Conservation (phyloP, 257 asterid species). For the Capsicum rhomboideum region DNA sequence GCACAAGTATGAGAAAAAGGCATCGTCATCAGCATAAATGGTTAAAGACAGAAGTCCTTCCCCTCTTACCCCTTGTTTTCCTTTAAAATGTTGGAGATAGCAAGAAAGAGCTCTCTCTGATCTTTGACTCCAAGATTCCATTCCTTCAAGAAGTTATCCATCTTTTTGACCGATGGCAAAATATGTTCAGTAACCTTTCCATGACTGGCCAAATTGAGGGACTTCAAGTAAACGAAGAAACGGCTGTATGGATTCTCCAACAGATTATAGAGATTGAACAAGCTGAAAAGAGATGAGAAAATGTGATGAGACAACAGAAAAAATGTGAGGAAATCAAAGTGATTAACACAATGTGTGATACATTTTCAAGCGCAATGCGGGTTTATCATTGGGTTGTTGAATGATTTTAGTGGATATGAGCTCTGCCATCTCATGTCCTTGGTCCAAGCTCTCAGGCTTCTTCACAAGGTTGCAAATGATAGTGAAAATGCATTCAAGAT, state of each 20-base stretch:
- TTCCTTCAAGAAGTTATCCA: slow-evolving; percentile 65
- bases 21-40: not conserved
- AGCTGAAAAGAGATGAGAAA: slow-evolving; percentile 26
- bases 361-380: slow-evolving; percentile 81
- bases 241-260: slow-evolving; percentile 89
- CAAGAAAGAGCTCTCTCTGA: slow-evolving; percentile 70
- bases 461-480: slow-evolving; percentile 84
- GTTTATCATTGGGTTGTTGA: slow-evolving; percentile 71
- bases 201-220: slow-evolving; percentile 63
- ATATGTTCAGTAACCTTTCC: slow-evolving; percentile 80
- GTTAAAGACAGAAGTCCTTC: not conserved
- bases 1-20: not conserved
- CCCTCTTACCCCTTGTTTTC: slow-evolving; percentile 66
- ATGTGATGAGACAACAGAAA: slow-evolving; percentile 5
- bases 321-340: not conserved
- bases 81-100: slow-evolving; percentile 55
- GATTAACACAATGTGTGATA: slow-evolving; percentile 6
- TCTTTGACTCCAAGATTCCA: slow-evolving; percentile 84
- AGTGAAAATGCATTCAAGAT: slow-evolving; percentile 81
- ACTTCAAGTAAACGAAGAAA: slow-evolving; percentile 78
- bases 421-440: slow-evolving; percentile 73
- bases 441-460: slow-evolving; percentile 65
- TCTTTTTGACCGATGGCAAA: slow-evolving; percentile 63
- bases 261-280: slow-evolving; percentile 85
- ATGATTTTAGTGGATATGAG: slow-evolving; percentile 64